Evolutionary conservation across 768 basidiomycete species (phyloP).

Genomic region (Clavaria fumosa): DNA sequence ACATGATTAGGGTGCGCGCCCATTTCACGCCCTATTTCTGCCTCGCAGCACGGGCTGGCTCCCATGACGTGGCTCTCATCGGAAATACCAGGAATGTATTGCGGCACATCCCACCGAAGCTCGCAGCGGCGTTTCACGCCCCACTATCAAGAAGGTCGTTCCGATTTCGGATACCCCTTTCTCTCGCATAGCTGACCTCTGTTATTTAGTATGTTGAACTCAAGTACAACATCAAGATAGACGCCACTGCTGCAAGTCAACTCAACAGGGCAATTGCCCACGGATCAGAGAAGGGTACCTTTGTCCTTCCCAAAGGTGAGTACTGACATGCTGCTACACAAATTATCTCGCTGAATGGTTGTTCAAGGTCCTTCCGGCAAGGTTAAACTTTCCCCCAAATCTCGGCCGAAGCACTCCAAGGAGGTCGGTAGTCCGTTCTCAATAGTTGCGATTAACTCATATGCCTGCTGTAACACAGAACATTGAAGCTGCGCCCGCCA

Average conservation of each 20-base stretch:
- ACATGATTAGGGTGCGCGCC: constrained; percentile 60
- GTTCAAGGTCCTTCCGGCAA: constrained; percentile 23
- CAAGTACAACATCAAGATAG: constrained; percentile 67
- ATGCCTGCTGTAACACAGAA: constrained; percentile 19
- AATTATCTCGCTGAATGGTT: too few relatives aligned
- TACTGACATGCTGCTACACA: too few relatives aligned
- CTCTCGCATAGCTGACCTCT: constrained; percentile 8
- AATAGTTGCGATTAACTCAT: constrained; percentile 2
- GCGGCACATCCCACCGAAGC: constrained; percentile 52
- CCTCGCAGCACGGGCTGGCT: constrained; percentile 20
- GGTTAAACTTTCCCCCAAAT: constrained; percentile 54
- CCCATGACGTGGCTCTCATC: constrained; percentile 23
- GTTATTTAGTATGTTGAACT: constrained; percentile 56
- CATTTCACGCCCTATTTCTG: constrained; percentile 5
- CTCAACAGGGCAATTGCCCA: constrained; percentile 67
- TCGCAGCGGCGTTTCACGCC: constrained; percentile 64
- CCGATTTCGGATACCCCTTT: constrained; percentile 7
- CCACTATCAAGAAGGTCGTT: constrained; percentile 62
- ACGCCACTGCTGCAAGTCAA: constrained; percentile 55
- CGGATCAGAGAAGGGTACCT: constrained; percentile 33
- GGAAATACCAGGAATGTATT: constrained; percentile 47
- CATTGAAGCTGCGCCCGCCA: constrained; percentile 27
- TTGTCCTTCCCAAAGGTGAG: constrained; percentile 35
- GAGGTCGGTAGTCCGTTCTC: constrained; percentile 21
- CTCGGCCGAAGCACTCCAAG: constrained; percentile 36